Evolutionary conservation across 2,329 filamentous ascomycete genomes (phyloP).

Genomic region (Penicillium hesseltinei): DNA sequence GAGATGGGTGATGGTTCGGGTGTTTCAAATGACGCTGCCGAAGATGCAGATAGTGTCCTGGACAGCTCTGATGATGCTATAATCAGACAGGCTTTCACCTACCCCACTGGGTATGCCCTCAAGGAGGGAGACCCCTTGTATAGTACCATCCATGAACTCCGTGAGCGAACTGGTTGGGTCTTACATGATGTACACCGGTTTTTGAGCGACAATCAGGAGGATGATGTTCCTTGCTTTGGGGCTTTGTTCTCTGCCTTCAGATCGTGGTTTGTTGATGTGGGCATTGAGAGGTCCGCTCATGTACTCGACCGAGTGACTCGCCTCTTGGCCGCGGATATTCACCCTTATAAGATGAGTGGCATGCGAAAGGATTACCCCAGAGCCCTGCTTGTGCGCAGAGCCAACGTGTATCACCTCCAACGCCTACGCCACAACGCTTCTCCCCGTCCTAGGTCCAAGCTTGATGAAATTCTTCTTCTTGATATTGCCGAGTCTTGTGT

Average conservation of each 20-base stretch:
- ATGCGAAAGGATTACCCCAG: conserved; percentile 89
- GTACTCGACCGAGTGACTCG: conserved; percentile 83
- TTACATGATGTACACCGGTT: conserved; percentile 84
- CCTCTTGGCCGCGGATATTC: conserved; percentile 80
- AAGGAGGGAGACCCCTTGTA: conserved; percentile 65
- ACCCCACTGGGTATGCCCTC: conserved; percentile 83
- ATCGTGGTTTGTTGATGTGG: conserved; percentile 96
- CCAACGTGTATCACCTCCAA: conserved; percentile 91
- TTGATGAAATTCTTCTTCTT: conserved; percentile 80
- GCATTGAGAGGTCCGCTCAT: conserved; percentile 92
- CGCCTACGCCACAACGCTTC: conserved; percentile 92
- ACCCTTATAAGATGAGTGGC: conserved; percentile 92
- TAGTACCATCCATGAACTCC: conserved; percentile 72
- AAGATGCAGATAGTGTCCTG: conserved; percentile 52
- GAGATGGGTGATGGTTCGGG: conserved; percentile 47
- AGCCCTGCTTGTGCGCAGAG: conserved; percentile 85
- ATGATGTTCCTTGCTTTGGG: conserved; percentile 94
- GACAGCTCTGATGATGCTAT: conserved; percentile 58
- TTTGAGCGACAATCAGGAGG: conserved; percentile 78
- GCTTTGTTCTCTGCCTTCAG: conserved; percentile 87
- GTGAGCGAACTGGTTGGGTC: conserved; percentile 74
- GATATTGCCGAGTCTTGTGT: conserved; percentile 88
- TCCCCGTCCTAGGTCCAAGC: conserved; percentile 80
- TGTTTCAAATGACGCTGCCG: conserved; percentile 25
- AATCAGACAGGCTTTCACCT: conserved; percentile 80